phyloP scores from a whole-genome alignment of 2,329 filamentous ascomycete genomes.

The Clonostachys solani region DNA sequence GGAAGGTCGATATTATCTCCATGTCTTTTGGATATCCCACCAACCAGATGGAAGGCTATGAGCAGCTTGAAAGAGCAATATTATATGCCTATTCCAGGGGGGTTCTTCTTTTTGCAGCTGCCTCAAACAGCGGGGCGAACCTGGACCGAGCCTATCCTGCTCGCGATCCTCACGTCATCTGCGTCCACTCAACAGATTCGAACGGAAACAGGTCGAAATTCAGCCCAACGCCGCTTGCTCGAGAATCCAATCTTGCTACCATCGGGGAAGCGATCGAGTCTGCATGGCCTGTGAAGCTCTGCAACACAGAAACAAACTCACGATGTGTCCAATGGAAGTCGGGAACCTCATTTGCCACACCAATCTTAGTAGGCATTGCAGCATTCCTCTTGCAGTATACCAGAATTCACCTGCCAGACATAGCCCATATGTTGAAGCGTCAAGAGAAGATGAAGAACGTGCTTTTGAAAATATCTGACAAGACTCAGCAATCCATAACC shows the following conservation, averaged over 20 bases:
- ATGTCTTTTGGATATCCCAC: conserved; percentile 12
- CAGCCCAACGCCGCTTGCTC: conserved; percentile 5
- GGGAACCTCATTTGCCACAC: conserved; percentile 9
- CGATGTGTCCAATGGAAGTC: background rate
- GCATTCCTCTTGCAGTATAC: conserved; percentile 6
- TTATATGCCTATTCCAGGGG: background rate
- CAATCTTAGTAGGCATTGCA: conserved; percentile 7
- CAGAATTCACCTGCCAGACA: background rate
- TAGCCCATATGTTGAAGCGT: background rate
- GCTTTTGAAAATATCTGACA: background rate
- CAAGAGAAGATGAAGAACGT: conserved; percentile 3
- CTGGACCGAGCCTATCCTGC: conserved; percentile 8
- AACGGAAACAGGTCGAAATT: conserved; percentile 6
- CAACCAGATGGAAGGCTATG: background rate
- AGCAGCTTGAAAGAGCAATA: conserved; percentile 1
- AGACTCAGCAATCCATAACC: background rate
- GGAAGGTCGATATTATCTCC: conserved; percentile 11
- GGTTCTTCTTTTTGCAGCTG: conserved; percentile 8
- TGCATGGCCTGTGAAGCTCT: conserved; percentile 2
- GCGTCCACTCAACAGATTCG: conserved; percentile 7
- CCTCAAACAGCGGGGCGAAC: conserved; percentile 7
- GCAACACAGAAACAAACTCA: background rate
- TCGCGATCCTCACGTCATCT: conserved; percentile 5
- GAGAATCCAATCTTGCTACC: conserved; percentile 2
- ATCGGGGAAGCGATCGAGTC: conserved; percentile 6